Conservation (phyloP, 495 filamentous ascomycete genomes). For the Durotheca rogersii region DNA sequence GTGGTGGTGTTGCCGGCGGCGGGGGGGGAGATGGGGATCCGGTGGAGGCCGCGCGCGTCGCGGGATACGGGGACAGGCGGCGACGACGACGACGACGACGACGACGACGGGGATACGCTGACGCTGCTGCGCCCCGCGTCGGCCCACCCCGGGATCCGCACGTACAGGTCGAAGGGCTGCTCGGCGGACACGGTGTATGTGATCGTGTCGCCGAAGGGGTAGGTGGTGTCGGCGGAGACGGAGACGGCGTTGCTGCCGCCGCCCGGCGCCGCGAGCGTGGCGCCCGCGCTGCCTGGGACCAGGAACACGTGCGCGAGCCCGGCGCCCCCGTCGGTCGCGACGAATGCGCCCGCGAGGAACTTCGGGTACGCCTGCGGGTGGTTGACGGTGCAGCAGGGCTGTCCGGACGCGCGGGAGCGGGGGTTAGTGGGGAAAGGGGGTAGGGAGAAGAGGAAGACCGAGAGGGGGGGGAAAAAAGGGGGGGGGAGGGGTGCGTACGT, state of each 20-base stretch:
- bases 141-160: constrained; percentile 54
- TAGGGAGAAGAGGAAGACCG: background rate
- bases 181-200: constrained; percentile 48
- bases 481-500: constrained; percentile 13
- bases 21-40: constrained; percentile 34
- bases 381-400: constrained; percentile 64
- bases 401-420: too few species aligned
- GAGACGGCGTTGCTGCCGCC: background rate
- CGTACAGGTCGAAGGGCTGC: constrained; percentile 46
- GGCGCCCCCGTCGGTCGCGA: constrained; percentile 22
- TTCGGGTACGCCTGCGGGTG: constrained; percentile 63
- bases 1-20: background rate
- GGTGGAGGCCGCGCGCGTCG: constrained; percentile 35
- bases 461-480: background rate
- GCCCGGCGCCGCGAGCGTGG: constrained; percentile 12
- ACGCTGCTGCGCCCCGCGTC: constrained; percentile 18
- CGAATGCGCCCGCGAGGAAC: constrained; percentile 45
- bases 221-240: constrained; percentile 43
- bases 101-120: constrained; percentile 14
- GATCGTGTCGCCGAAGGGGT: constrained; percentile 54
- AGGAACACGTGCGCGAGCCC: constrained; percentile 48
- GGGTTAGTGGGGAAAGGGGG: background rate
- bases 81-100: constrained; percentile 39
- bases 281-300: constrained; percentile 31
- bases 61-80: constrained; percentile 28